Percentiles rank a stretch among this genome's conserved stretches.
Evolutionary conservation across 148 eudicot species (phyloP).

Genomic region (Silene latifolia): DNA sequence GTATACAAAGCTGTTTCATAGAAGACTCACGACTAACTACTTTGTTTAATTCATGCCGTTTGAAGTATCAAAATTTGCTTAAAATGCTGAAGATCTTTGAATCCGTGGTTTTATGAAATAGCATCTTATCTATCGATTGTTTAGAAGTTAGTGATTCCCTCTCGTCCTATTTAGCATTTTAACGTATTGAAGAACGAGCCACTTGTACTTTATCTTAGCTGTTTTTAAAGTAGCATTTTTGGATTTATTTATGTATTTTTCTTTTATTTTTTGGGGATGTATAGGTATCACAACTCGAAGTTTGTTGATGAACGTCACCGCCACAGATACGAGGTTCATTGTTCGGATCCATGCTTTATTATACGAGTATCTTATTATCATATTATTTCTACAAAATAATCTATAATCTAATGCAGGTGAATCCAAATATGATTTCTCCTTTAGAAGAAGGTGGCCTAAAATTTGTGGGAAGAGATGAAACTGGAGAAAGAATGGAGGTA

Average conservation of each 20-base stretch:
- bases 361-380: neutral
- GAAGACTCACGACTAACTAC: no score
- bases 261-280: conserved; percentile 2
- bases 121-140: no score
- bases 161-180: neutral
- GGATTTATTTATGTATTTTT: neutral
- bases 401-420: conserved; percentile 48
- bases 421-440: conserved; percentile 59
- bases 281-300: conserved; percentile 68
- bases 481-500: conserved; percentile 95
- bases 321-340: conserved; percentile 90
- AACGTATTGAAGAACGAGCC: neutral
- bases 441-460: conserved; percentile 80
- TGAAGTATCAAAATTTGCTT: no score
- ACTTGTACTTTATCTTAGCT: neutral
- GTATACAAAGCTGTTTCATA: no score
- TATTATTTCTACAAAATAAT: neutral
- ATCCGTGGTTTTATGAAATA: no score
- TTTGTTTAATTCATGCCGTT: no score
- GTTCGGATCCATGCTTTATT: conserved; percentile 13
- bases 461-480: conserved; percentile 95
- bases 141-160: neutral
- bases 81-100: no score
- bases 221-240: neutral
- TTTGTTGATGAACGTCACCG: conserved; percentile 93